Conservation (phyloP, 257 asterid genomes). For the Salvia splendens region DNA sequence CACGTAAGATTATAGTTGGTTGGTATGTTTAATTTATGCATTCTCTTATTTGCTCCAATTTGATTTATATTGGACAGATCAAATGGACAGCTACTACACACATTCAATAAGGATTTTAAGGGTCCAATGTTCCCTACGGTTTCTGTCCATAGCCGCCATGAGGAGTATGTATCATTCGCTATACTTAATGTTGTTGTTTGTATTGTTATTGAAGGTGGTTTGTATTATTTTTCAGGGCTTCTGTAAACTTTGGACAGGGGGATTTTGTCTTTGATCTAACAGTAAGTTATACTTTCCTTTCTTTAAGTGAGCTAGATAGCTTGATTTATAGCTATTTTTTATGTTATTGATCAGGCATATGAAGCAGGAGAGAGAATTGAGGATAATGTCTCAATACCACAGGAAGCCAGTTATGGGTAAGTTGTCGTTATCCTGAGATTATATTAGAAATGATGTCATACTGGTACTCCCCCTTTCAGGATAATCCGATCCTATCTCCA, state of each 20-base stretch:
- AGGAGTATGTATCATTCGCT: constrained; percentile 70
- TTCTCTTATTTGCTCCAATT: not conserved
- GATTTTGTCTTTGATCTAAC: constrained; percentile 77
- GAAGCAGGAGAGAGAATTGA: constrained; percentile 83
- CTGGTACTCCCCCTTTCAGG: constrained; percentile 48
- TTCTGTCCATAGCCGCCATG: constrained; percentile 94
- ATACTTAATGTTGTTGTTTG: constrained; percentile 21
- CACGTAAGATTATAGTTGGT: constrained; percentile 71
- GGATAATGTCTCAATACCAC: constrained; percentile 64
- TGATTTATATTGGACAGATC: constrained; percentile 52
- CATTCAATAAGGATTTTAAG: constrained; percentile 73
- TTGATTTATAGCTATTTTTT: not conserved
- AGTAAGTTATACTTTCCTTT: constrained; percentile 47
- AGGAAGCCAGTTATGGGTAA: constrained; percentile 83
- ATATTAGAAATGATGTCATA: constrained; percentile 9
- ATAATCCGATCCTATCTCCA: constrained; percentile 85
- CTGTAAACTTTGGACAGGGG: constrained; percentile 82
- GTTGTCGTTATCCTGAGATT: constrained; percentile 33
- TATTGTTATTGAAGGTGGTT: constrained; percentile 38
- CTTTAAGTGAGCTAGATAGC: constrained; percentile 20
- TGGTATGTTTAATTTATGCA: not conserved
- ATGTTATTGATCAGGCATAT: constrained; percentile 56
- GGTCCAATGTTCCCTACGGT: constrained; percentile 87
- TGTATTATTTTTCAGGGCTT: constrained; percentile 62
- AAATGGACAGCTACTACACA: constrained; percentile 79